Evolutionary conservation across 2,329 filamentous ascomycete species (phyloP).

Genomic region (Aspergillus pseudoglaucus): DNA sequence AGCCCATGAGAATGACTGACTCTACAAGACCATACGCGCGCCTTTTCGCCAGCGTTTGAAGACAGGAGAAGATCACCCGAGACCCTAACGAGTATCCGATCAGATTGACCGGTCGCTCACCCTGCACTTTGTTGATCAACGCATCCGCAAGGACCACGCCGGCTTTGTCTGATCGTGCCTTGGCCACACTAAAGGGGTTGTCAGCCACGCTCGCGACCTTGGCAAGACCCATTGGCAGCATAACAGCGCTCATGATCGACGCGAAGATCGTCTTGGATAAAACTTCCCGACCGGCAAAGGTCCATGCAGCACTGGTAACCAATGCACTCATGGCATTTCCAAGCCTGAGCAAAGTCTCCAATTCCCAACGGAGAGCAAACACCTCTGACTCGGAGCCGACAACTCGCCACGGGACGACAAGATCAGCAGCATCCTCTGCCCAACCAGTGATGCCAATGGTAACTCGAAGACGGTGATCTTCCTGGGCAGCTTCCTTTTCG

Average conservation of each 20-base stretch:
- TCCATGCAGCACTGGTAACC: slow-evolving; percentile 74
- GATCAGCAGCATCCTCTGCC: slow-evolving; percentile 64
- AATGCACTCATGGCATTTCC: slow-evolving; percentile 72
- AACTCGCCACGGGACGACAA: slow-evolving; percentile 70
- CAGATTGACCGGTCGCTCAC: slow-evolving; percentile 71
- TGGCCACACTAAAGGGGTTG: slow-evolving; percentile 74
- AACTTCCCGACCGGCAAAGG: slow-evolving; percentile 64
- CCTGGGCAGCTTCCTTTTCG: slow-evolving; percentile 34
- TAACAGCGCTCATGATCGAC: slow-evolving; percentile 56
- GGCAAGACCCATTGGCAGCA: slow-evolving; percentile 64
- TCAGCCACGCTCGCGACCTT: slow-evolving; percentile 64
- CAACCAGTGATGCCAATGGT: slow-evolving; percentile 79
- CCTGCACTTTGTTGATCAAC: slow-evolving; percentile 72
- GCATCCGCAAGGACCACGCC: slow-evolving; percentile 75
- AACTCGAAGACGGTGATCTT: slow-evolving; percentile 67
- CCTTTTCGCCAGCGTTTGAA: slow-evolving; percentile 68
- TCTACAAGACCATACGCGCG: slow-evolving; percentile 79
- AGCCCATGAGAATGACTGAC: slow-evolving; percentile 73
- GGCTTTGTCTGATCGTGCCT: slow-evolving; percentile 71
- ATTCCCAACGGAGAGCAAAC: slow-evolving; percentile 79
- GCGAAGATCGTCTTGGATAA: slow-evolving; percentile 66
- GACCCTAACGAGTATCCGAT: slow-evolving; percentile 79
- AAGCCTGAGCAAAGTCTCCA: slow-evolving; percentile 67
- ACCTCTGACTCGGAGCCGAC: slow-evolving; percentile 68
- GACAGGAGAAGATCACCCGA: slow-evolving; percentile 73